These are phyloP conservation scores for Odontarrhena argentea DNA, from an alignment of 345 rosid genomes.

Conservation along the genomic window DNA sequence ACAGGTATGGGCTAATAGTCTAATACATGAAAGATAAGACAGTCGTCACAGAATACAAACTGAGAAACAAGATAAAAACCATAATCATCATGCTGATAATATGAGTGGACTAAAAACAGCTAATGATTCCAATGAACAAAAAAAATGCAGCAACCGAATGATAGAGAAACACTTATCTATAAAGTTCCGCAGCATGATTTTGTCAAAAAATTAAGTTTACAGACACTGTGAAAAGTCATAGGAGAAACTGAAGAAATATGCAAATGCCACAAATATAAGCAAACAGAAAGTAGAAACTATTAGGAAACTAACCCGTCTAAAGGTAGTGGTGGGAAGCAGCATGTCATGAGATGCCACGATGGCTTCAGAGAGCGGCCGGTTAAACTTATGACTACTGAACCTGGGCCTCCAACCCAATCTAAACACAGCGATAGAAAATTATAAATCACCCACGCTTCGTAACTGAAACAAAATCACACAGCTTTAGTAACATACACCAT, in stretches of 20 bases:
- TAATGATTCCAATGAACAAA: constrained; percentile 1
- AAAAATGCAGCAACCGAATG: constrained; percentile 3
- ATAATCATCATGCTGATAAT: background rate
- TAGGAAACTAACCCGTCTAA: constrained; percentile 79
- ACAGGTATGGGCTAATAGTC: constrained; percentile 22
- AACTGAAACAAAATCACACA: constrained; percentile 52
- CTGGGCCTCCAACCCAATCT: constrained; percentile 99
- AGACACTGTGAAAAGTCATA: background rate
- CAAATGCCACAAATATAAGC: background rate
- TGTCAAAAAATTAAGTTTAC: background rate
- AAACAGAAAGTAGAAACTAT: constrained; percentile 2
- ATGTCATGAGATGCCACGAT: constrained; percentile 80
- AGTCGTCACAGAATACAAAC: constrained; percentile 2
- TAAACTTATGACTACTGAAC: constrained; percentile 88
- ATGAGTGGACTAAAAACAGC: constrained; percentile 7
- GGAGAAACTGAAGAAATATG: constrained; percentile 1
- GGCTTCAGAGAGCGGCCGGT: constrained; percentile 86
- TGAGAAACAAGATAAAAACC: background rate
- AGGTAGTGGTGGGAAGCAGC: constrained; percentile 85
- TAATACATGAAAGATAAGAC: constrained; percentile 23
- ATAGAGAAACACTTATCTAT: constrained; percentile 6
- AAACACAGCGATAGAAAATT: constrained; percentile 89
- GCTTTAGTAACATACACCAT: constrained; percentile 12
- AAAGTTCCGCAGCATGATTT: background rate
- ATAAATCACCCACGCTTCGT: constrained; percentile 98